phyloP scores from a whole-genome alignment of 352 stramenopile species.

The Elongisporangium anandrum region DNA sequence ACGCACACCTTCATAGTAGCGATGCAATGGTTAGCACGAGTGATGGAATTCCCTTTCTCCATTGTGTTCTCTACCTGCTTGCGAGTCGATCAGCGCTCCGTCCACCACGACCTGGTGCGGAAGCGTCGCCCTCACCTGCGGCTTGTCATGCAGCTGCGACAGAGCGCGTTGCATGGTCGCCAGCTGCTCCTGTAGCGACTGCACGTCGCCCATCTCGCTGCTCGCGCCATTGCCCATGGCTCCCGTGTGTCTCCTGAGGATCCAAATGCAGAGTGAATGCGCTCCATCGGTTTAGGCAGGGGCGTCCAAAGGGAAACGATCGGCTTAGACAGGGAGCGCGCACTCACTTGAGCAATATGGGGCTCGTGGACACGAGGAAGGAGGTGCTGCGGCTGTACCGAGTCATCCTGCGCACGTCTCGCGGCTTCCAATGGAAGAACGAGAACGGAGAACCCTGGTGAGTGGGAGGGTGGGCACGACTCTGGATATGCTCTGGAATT shows the following conservation, averaged over 20 bases:
- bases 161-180: conserved; percentile 39
- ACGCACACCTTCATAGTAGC: conserved; percentile 24
- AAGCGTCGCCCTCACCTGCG: conserved; percentile 11
- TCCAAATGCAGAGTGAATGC: too few relatives aligned
- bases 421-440: conserved; percentile 70
- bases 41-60: neutral
- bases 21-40: neutral
- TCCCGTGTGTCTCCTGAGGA: conserved; percentile 9
- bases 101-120: conserved; percentile 27
- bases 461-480: neutral
- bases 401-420: conserved; percentile 71
- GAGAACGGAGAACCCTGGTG: conserved; percentile 70
- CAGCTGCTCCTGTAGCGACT: conserved; percentile 33
- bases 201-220: conserved; percentile 22
- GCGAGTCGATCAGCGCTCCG: conserved; percentile 10
- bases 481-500: neutral
- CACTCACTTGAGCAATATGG: conserved; percentile 3
- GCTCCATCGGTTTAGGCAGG: too few relatives aligned
- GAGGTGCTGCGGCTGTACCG: conserved; percentile 81
- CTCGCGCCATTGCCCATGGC: conserved; percentile 49
- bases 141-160: conserved; percentile 14
- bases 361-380: conserved; percentile 54
- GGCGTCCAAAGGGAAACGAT: too few relatives aligned
- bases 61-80: neutral
- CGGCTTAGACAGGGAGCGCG: too few relatives aligned